Evolutionary conservation across 495 filamentous ascomycete species (phyloP).

Genomic region (Cairneyella variabilis): DNA sequence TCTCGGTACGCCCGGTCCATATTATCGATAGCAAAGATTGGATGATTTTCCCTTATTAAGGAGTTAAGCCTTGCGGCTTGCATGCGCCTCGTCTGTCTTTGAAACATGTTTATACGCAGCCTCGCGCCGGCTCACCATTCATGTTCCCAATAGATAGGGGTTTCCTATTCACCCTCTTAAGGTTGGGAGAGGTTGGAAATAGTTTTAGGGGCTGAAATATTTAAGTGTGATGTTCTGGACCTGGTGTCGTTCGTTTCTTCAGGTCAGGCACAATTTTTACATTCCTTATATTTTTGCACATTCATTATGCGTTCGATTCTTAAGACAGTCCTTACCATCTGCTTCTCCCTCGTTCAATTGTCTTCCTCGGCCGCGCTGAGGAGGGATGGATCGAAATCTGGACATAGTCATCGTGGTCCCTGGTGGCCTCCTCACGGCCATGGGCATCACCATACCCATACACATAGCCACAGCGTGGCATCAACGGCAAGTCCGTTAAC

Average conservation of each 20-base stretch:
- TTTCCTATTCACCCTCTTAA: not conserved
- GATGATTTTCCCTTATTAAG: not conserved
- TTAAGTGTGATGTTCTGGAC: no score
- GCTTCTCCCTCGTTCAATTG: not conserved
- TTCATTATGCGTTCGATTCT: conserved; percentile 12
- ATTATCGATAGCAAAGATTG: not conserved
- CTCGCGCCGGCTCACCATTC: not conserved
- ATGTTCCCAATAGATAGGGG: not conserved
- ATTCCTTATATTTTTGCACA: not conserved
- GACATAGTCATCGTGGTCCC: not conserved
- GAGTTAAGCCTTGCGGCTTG: not conserved
- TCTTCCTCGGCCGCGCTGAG: conserved; percentile 5
- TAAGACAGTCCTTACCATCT: not conserved
- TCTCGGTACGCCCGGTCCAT: not conserved
- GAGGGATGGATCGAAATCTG: conserved; percentile 1
- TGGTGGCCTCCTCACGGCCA: not conserved
- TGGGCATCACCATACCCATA: not conserved
- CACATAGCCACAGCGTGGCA: no score
- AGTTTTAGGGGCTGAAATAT: no score
- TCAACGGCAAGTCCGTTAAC: no score
- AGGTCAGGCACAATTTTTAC: no score
- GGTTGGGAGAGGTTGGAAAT: not conserved
- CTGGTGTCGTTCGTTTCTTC: no score
- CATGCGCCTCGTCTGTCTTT: not conserved
- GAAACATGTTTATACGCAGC: not conserved